Evolutionary conservation across 768 basidiomycete species (phyloP).

Genomic region (Coprinellus micaceus): DNA sequence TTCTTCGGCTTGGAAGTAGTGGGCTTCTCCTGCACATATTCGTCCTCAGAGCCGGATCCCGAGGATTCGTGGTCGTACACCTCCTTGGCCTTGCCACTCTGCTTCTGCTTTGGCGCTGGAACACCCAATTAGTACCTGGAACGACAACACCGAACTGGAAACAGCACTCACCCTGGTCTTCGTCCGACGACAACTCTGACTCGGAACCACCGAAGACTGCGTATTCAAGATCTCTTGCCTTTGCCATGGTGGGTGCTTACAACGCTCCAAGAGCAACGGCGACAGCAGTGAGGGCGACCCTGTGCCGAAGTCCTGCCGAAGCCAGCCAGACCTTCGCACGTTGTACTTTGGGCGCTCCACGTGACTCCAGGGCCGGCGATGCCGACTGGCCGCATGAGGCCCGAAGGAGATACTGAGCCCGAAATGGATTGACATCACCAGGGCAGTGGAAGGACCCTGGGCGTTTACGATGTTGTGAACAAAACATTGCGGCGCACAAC

Average conservation of each 20-base stretch:
- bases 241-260: slow-evolving; percentile 13
- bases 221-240: slow-evolving; percentile 46
- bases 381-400: too few species aligned
- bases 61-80: slow-evolving; percentile 48
- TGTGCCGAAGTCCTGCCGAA: too few species aligned
- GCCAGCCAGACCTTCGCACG: too few species aligned
- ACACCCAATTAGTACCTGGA: not conserved
- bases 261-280: not conserved
- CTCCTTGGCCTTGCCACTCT: slow-evolving; percentile 29
- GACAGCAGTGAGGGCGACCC: too few species aligned
- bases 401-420: too few species aligned
- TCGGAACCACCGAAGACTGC: slow-evolving; percentile 83
- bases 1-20: slow-evolving; percentile 28
- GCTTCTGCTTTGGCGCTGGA: slow-evolving; percentile 22
- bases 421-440: too few species aligned
- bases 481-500: not conserved
- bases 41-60: slow-evolving; percentile 45
- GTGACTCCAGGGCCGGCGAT: too few species aligned
- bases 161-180: slow-evolving; percentile 50
- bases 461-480: not conserved
- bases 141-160: not conserved
- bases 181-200: slow-evolving; percentile 78
- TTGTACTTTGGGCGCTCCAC: too few species aligned
- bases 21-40: slow-evolving; percentile 41
- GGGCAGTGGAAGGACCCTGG: not conserved